A percentile compares a stretch with the other conserved stretches of the same genome.
Evolutionary conservation across 1,139 yeast genomes (phyloP).

Genomic region (Sugiyamaella neomexicana): DNA sequence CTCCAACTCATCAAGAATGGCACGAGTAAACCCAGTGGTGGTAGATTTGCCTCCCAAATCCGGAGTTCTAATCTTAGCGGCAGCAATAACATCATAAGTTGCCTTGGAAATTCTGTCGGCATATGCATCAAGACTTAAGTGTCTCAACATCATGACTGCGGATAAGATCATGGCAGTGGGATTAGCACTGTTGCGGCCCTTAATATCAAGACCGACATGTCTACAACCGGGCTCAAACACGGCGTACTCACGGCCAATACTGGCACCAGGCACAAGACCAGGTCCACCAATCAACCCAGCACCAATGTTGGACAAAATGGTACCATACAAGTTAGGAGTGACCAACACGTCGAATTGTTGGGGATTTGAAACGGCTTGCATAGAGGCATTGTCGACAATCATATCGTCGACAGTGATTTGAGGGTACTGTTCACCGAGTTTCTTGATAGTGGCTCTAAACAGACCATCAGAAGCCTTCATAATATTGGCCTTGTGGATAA

Average conservation of each 20-base stretch:
- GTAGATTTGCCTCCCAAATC: constrained; percentile 90
- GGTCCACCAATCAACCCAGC: constrained; percentile 99
- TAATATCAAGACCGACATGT: constrained; percentile 96
- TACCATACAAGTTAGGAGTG: constrained; percentile 97
- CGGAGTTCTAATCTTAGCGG: constrained; percentile 74
- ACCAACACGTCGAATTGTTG: constrained; percentile 98
- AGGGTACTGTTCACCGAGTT: constrained; percentile 87
- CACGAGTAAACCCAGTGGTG: constrained; percentile 92
- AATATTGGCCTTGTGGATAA: constrained; percentile 98
- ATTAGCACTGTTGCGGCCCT: constrained; percentile 93
- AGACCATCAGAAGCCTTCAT: constrained; percentile 99
- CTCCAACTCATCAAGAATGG: constrained; percentile 67
- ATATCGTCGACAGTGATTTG: constrained; percentile 82
- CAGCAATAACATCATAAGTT: constrained; percentile 84
- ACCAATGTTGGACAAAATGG: constrained; percentile 95
- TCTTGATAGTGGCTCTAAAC: constrained; percentile 91
- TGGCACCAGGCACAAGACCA: constrained; percentile 97
- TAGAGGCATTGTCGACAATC: constrained; percentile 98
- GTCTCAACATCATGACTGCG: constrained; percentile 88
- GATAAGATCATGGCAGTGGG: constrained; percentile 97
- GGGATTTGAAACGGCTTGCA: constrained; percentile 98
- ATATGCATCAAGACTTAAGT: constrained; percentile 78
- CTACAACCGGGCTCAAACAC: constrained; percentile 99
- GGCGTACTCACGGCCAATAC: constrained; percentile 96
- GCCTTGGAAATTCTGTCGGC: constrained; percentile 89